These are phyloP conservation scores for Kuraishia hungarica DNA, from an alignment of 805 yeast genomes.

Conservation along the genomic window DNA sequence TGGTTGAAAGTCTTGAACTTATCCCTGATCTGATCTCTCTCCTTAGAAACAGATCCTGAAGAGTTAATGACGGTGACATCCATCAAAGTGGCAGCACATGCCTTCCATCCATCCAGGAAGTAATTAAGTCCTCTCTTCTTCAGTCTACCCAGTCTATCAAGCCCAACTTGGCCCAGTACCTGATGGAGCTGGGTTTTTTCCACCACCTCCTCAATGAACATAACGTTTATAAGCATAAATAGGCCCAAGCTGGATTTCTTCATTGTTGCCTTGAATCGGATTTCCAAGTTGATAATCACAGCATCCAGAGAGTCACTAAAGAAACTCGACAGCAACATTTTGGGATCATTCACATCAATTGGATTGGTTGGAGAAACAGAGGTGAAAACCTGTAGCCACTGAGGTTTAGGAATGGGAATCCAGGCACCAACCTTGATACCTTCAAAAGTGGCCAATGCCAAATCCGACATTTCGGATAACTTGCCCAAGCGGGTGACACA, in stretches of 20 bases:
- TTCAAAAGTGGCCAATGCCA: conserved; percentile 41
- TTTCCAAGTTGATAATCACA: conserved; percentile 55
- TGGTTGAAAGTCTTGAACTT: conserved; percentile 75
- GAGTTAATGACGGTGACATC: conserved; percentile 67
- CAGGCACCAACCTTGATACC: conserved; percentile 53
- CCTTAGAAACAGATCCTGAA: conserved; percentile 40
- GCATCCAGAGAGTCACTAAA: conserved; percentile 75
- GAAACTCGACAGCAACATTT: conserved; percentile 52
- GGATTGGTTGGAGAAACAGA: conserved; percentile 34
- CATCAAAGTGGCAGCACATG: conserved; percentile 66
- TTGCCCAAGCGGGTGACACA: conserved; percentile 58
- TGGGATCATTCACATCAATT: conserved; percentile 31
- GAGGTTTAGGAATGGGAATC: conserved; percentile 55
- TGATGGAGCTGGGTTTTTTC: conserved; percentile 48
- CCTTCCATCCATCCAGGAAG: conserved; percentile 74
- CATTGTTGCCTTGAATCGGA: conserved; percentile 37
- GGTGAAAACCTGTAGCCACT: conserved; percentile 40
- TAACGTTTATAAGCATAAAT: conserved; percentile 60
- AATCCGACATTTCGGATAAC: conserved; percentile 51
- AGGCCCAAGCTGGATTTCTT: conserved; percentile 53
- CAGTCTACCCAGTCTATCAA: conserved; percentile 54
- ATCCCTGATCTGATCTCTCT: conserved; percentile 76
- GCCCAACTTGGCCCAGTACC: conserved; percentile 51
- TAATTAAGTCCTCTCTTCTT: conserved; percentile 66
- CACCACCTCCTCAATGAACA: conserved; percentile 66